Evolutionary conservation across 805 yeast species (phyloP).

Genomic region (Saturnispora diversa): DNA sequence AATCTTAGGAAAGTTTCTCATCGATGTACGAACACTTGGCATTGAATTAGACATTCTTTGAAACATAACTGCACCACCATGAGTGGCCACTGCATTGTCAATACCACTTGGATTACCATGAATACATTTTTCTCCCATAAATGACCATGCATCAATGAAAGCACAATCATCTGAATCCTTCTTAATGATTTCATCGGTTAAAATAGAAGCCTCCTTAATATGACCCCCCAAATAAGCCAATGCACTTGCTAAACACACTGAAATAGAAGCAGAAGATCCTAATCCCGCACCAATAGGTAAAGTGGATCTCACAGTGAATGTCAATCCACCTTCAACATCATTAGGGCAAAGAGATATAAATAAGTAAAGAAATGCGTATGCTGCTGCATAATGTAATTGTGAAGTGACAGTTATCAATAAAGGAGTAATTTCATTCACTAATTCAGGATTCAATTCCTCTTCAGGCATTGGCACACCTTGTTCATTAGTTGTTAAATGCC

Average conservation of each 20-base stretch:
- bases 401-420: constrained; percentile 39
- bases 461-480: constrained; percentile 31
- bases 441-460: constrained; percentile 51
- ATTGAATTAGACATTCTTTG: constrained; percentile 52
- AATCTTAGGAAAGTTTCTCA: constrained; percentile 67
- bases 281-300: constrained; percentile 95
- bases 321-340: constrained; percentile 38
- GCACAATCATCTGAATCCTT: constrained; percentile 36
- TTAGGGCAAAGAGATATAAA: constrained; percentile 50
- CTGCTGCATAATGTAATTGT: constrained; percentile 65
- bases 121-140: constrained; percentile 88
- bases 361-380: constrained; percentile 75
- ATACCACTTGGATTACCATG: constrained; percentile 97
- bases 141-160: constrained; percentile 81
- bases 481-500: constrained; percentile 33
- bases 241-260: constrained; percentile 78
- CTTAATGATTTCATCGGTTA: constrained; percentile 29
- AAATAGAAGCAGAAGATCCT: constrained; percentile 87
- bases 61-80: constrained; percentile 92
- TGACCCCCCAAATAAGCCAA: constrained; percentile 54
- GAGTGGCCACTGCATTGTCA: constrained; percentile 92
- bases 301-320: constrained; percentile 68
- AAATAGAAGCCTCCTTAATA: constrained; percentile 33
- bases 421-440: constrained; percentile 41
- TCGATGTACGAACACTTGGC: constrained; percentile 57